Conservation (phyloP, 2,329 filamentous ascomycete genomes). For the Pseudodiploospora longispora region DNA sequence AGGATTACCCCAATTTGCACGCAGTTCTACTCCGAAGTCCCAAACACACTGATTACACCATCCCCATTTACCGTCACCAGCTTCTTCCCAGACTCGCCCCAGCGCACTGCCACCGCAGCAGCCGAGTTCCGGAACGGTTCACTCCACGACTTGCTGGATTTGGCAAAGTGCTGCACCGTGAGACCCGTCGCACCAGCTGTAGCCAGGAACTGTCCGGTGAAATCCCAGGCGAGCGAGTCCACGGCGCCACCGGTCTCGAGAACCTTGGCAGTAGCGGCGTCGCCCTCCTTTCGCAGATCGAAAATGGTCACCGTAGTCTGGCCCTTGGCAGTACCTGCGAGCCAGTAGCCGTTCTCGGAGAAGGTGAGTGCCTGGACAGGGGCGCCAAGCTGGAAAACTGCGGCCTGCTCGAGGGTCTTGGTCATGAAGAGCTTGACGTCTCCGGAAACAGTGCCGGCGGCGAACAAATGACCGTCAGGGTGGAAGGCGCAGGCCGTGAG, state of each 20-base stretch:
- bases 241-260: slow-evolving; percentile 77
- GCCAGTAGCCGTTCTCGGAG: slow-evolving; percentile 95
- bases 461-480: slow-evolving; percentile 91
- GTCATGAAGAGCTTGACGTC: slow-evolving; percentile 86
- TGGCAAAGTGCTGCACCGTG: slow-evolving; percentile 83
- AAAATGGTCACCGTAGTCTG: slow-evolving; percentile 78
- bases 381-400: slow-evolving; percentile 60
- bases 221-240: slow-evolving; percentile 78
- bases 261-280: slow-evolving; percentile 71
- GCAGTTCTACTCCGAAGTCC: slow-evolving; percentile 45
- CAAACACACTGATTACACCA: slow-evolving; percentile 66
- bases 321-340: slow-evolving; percentile 72
- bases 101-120: slow-evolving; percentile 63
- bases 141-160: slow-evolving; percentile 80
- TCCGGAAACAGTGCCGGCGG: slow-evolving; percentile 69
- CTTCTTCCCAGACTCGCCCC: slow-evolving; percentile 68
- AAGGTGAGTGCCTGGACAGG: slow-evolving; percentile 73
- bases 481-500: slow-evolving; percentile 80
- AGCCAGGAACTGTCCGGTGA: slow-evolving; percentile 87
- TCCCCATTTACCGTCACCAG: slow-evolving; percentile 68
- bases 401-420: slow-evolving; percentile 68
- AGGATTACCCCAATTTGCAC: too few species aligned
- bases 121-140: slow-evolving; percentile 74
- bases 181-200: slow-evolving; percentile 72
- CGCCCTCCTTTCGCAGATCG: slow-evolving; percentile 86